Conservation (phyloP, 2,329 filamentous ascomycete genomes). For the Trichoderma sp. region DNA sequence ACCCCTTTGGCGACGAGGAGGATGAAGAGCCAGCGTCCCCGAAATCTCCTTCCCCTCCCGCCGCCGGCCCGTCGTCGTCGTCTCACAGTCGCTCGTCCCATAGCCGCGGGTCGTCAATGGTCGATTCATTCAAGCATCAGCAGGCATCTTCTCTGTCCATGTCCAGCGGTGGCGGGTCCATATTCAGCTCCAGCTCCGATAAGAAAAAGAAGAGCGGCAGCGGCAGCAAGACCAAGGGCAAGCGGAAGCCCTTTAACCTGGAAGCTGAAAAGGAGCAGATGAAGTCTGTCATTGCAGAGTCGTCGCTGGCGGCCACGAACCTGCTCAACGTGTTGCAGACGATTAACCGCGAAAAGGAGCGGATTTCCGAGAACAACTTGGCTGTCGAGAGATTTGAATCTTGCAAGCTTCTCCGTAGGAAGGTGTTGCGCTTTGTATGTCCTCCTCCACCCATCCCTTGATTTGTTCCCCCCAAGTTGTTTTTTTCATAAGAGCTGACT, state of each 20-base stretch:
- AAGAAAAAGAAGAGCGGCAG: constrained; percentile 50
- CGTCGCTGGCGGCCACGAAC: constrained; percentile 88
- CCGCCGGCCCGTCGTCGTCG: constrained; percentile 23
- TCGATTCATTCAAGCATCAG: constrained; percentile 8
- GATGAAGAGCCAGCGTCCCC: constrained; percentile 47
- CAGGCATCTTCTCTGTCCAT: background rate
- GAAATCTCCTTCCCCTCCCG: constrained; percentile 27
- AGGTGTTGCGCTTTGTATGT: constrained; percentile 77
- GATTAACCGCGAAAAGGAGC: constrained; percentile 84
- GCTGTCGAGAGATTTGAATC: constrained; percentile 76
- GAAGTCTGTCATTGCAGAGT: constrained; percentile 82
- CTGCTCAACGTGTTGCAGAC: constrained; percentile 81
- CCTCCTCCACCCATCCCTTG: background rate
- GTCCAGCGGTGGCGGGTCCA: constrained; percentile 34
- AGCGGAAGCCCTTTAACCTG: constrained; percentile 70
- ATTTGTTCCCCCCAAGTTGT: no score
- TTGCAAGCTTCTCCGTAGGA: constrained; percentile 80
- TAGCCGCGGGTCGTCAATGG: constrained; percentile 19
- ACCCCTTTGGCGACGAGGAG: constrained; percentile 66
- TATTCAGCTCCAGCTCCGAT: constrained; percentile 44
- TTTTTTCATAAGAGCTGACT: background rate
- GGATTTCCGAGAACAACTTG: constrained; percentile 78
- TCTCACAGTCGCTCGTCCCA: constrained; percentile 24
- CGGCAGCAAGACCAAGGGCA: constrained; percentile 41
- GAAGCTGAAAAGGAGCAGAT: constrained; percentile 85